Conservation (phyloP, 208 protist species). For the Trypanosoma scelopori region DNA sequence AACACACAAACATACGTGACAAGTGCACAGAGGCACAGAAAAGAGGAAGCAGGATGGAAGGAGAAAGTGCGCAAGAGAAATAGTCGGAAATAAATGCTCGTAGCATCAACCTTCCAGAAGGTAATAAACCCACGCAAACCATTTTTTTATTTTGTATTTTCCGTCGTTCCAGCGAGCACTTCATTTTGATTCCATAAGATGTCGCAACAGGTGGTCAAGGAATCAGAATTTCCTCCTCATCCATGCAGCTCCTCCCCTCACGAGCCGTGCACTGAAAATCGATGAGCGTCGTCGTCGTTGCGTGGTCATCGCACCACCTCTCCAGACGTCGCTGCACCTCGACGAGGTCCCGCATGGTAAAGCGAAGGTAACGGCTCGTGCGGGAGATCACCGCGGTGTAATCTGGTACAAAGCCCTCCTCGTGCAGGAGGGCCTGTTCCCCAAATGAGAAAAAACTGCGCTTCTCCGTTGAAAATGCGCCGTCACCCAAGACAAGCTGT, state of each 20-base stretch:
- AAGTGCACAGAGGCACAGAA: constrained; percentile 16
- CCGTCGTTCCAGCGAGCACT: too few species aligned
- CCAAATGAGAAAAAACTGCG: constrained; percentile 66
- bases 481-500: constrained; percentile 32
- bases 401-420: constrained; percentile 47
- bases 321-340: constrained; percentile 14
- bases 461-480: constrained; percentile 48
- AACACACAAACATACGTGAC: constrained; percentile 1
- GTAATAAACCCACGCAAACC: too few species aligned
- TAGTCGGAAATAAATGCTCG: not conserved
- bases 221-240: constrained; percentile 7
- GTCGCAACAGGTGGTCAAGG: not conserved
- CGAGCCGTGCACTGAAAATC: not conserved
- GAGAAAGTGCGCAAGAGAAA: not conserved
- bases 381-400: constrained; percentile 65
- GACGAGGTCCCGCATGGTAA: constrained; percentile 50
- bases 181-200: not conserved
- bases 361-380: constrained; percentile 47
- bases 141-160: too few species aligned
- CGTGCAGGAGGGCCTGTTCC: constrained; percentile 42
- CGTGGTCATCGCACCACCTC: not conserved
- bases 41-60: not conserved
- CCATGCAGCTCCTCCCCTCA: constrained; percentile 2
- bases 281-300: not conserved
- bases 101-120: too few species aligned